Conservation (phyloP, 2,329 filamentous ascomycete species). For the Allantophomopsis cytisporea region DNA sequence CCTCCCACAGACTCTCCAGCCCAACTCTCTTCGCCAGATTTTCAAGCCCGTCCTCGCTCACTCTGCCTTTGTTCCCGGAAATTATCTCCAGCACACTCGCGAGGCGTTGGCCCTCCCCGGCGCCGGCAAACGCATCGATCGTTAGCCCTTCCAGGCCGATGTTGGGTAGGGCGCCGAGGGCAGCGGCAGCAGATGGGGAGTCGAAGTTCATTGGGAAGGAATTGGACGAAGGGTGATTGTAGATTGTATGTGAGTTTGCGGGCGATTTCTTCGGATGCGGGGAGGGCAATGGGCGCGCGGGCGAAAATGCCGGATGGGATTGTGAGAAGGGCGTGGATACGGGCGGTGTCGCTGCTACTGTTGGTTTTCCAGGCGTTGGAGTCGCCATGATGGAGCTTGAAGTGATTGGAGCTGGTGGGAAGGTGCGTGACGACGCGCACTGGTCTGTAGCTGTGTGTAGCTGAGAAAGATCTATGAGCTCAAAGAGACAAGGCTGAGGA, state of each 20-base stretch:
- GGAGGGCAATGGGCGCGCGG: slow-evolving; percentile 38
- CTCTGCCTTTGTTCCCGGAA: slow-evolving; percentile 36
- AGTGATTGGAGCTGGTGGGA: too few species aligned
- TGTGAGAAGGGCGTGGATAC: slow-evolving; percentile 51
- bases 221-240: slow-evolving; percentile 27
- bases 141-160: slow-evolving; percentile 19
- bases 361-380: slow-evolving; percentile 14
- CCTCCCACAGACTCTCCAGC: slow-evolving; percentile 50
- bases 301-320: slow-evolving; percentile 38
- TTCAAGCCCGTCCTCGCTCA: slow-evolving; percentile 65
- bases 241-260: slow-evolving; percentile 33
- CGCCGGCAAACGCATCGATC: neutral
- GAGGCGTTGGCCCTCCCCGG: neutral
- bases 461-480: too few species aligned
- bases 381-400: slow-evolving; percentile 15
- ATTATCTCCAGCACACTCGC: too few species aligned
- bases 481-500: too few species aligned
- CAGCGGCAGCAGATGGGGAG: slow-evolving; percentile 48
- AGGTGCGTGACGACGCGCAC: too few species aligned
- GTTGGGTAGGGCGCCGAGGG: slow-evolving; percentile 37
- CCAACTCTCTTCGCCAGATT: slow-evolving; percentile 54
- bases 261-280: slow-evolving; percentile 47
- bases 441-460: too few species aligned
- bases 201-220: slow-evolving; percentile 38
- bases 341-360: slow-evolving; percentile 39